phyloP scores from a whole-genome alignment of 106 monocot genomes.

The Dendrobium catenatum region DNA sequence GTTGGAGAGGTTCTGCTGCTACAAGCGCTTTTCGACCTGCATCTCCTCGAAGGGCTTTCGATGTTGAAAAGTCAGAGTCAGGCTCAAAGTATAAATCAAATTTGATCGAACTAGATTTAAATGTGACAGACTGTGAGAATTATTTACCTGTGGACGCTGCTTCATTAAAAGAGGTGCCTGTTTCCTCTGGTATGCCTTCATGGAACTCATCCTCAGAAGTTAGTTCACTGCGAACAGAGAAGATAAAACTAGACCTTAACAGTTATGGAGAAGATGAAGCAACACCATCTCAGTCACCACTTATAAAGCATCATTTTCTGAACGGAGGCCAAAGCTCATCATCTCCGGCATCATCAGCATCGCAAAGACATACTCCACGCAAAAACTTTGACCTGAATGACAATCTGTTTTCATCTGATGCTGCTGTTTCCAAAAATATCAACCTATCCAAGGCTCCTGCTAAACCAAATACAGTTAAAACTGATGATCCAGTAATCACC shows the following conservation, averaged over 20 bases:
- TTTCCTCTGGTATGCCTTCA: slow-evolving; percentile 28
- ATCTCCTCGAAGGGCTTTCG: slow-evolving; percentile 51
- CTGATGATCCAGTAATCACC: neutral
- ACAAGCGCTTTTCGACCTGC: slow-evolving; percentile 77
- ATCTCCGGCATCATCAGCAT: slow-evolving; percentile 54
- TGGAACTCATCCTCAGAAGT: slow-evolving; percentile 56
- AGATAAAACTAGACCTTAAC: slow-evolving; percentile 69
- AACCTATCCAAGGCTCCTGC: too few species aligned
- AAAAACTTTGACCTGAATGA: slow-evolving; percentile 75
- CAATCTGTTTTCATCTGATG: slow-evolving; percentile 30
- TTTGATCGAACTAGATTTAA: slow-evolving; percentile 58
- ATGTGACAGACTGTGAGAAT: slow-evolving; percentile 39
- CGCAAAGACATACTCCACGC: slow-evolving; percentile 24
- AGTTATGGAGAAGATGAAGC: slow-evolving; percentile 46
- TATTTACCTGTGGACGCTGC: slow-evolving; percentile 8
- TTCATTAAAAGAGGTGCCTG: slow-evolving; percentile 11
- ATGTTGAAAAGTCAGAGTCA: slow-evolving; percentile 32
- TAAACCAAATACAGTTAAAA: neutral
- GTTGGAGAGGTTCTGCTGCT: slow-evolving; percentile 85
- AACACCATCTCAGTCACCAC: slow-evolving; percentile 16
- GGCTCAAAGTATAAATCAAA: slow-evolving; percentile 26
- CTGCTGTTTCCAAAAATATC: slow-evolving; percentile 14
- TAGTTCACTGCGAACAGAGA: slow-evolving; percentile 51
- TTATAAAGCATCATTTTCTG: slow-evolving; percentile 7
- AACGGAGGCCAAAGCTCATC: slow-evolving; percentile 21